Evolutionary conservation across 148 eudicot species (phyloP).

Genomic region (Silene uniflora): DNA sequence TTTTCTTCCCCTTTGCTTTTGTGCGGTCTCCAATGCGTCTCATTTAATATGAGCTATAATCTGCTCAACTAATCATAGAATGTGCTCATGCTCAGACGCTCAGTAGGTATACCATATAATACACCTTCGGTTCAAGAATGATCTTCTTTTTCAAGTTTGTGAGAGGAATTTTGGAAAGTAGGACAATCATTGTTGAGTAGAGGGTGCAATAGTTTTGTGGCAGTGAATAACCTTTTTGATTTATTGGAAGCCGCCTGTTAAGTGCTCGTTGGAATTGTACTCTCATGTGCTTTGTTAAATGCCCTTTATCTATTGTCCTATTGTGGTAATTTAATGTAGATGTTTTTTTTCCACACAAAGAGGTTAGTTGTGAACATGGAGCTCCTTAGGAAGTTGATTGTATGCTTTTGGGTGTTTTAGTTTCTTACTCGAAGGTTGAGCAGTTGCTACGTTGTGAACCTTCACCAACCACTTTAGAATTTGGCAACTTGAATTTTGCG

Average conservation of each 20-base stretch:
- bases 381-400: not conserved
- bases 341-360: not conserved
- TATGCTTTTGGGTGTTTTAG: not conserved
- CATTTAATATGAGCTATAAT: not conserved
- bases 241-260: not conserved
- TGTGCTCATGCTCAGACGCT: too few relatives aligned
- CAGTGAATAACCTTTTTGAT: not conserved
- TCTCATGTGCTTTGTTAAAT: not conserved
- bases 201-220: not conserved
- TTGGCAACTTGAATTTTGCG: not conserved
- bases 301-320: not conserved
- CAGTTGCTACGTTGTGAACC: not conserved
- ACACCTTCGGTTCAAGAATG: not conserved
- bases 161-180: not conserved
- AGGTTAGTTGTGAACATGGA: conserved; percentile 1
- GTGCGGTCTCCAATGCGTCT: too few relatives aligned
- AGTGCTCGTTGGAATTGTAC: not conserved
- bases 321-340: not conserved
- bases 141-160: not conserved
- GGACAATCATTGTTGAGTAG: too few relatives aligned
- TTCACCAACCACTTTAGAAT: not conserved
- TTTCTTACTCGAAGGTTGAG: not conserved
- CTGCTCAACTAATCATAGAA: not conserved
- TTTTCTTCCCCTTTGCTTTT: too few relatives aligned
- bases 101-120: not conserved